Base-by-base conservation (phyloP, 2,329 filamentous ascomycete genomes). In the Endoconidiophora polonica region DNA sequence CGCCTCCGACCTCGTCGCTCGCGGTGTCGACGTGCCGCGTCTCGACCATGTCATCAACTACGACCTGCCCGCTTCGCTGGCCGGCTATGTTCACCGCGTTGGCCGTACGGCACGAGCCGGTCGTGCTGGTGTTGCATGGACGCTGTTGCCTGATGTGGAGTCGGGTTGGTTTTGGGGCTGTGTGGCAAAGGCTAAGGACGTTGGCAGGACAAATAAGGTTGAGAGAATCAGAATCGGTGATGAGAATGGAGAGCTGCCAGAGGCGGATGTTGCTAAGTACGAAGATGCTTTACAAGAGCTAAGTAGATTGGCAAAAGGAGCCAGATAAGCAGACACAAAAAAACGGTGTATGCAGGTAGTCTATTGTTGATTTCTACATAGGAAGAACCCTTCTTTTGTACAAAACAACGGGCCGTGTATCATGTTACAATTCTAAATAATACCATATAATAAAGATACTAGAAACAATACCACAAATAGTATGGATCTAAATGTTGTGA, bases 11-110 rank as follows among this genome's bases (percentile, higher is more conserved):
- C 81, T 93, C n/a, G 86, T 91, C 1, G 86, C 87, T 2, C 83
- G 90, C 55, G 91, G 90, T 58, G 78, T 96, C 23, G 90, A 96
- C 63, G 72, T 94, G 10, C 76, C 78, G 1, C 73, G 76, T 44
- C 74, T 96, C 44, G 79, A 80, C 36, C 84, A 94, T 60, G 86
- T 96, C 44, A 70, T 96, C 64, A 95, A 94, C 66, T 96, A 96
- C 68, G 90, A 95, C 62, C 73, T 95, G 47, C 90, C 90, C 0
- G 74, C 78, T 3, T 88, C 81, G 59, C 68, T 87, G 33, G 83
- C 82, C 4, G 82, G 79, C 22, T 96, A 96, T 58, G 79, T 96
- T 3, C 91, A 96, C 62, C 81, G 91, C 39, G 86, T 95, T 1
- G 90, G 91, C 37, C 79, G 91, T 51, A 95, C 90, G 1, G 90